A percentile compares a stretch with the other conserved stretches of the same genome.
phyloP scores from a whole-genome alignment of 1,284 basidiomycete species.

The Leucoagaricus sp. region DNA sequence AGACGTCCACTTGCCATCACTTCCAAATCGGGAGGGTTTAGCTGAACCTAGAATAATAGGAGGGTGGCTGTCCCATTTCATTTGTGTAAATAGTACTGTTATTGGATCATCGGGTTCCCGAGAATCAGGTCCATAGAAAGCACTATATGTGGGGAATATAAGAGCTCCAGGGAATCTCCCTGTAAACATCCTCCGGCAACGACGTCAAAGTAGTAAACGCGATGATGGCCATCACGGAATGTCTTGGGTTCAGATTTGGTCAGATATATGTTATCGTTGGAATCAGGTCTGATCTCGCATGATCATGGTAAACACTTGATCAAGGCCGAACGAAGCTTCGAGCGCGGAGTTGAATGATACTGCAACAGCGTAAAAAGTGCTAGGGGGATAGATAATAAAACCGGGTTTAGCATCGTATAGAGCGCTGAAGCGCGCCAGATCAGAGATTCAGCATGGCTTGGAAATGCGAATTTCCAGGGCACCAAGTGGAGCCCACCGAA shows the following conservation, averaged over 20 bases:
- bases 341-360: too few species aligned
- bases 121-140: too few species aligned
- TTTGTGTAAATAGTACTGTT: too few species aligned
- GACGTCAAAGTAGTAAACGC: neutral
- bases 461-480: neutral
- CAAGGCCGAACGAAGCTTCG: neutral
- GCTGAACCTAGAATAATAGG: too few species aligned
- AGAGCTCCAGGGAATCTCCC: neutral
- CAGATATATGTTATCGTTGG: neutral
- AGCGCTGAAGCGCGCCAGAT: neutral
- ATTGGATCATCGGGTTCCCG: too few species aligned
- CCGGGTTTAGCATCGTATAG: neutral
- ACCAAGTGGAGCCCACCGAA: slow-evolving; percentile 5
- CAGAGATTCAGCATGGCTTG: neutral
- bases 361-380: neutral
- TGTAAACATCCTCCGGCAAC: neutral
- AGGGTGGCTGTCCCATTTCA: too few species aligned
- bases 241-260: neutral
- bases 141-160: slow-evolving; percentile 1
- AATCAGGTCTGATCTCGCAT: too few species aligned
- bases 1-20: too few species aligned
- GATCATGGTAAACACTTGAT: too few species aligned
- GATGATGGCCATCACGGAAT: neutral
- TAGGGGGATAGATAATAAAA: neutral
- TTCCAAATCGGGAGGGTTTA: too few species aligned